Evolutionary conservation across 768 basidiomycete genomes (phyloP), one percentile per base, ranked within the genome.

Genomic region (Mycena vulgaris): DNA sequence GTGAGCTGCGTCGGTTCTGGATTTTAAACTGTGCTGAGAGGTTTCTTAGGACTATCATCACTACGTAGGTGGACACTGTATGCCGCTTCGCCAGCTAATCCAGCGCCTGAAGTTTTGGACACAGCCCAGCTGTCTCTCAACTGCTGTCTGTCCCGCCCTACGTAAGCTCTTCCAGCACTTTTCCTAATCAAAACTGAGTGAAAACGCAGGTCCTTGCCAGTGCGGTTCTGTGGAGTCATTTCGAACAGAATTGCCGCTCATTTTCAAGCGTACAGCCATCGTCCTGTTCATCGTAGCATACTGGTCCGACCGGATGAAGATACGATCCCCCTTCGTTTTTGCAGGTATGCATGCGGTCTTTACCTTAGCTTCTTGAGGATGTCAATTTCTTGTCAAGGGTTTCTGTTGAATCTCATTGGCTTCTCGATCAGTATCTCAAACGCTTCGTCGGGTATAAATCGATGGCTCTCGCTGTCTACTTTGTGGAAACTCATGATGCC

Each of bases 351-450:
- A n/a, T n/a, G n/a, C n/a, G n/a, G n/a, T n/a, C n/a, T n/a, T n/a
- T 39, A 6, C 17, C 5, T 10, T 9, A 31, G 4, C 19, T n/a
- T n/a, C n/a, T n/a, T n/a, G n/a, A n/a, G n/a, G n/a, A n/a, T n/a
- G n/a, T n/a, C 21, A 13, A 28, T 8, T 6, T 37, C 30, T 6
- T 8, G 13, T 14, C 42, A n/a, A 72, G 71, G 71, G 1, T 72
- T 73, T 56, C 19, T 40, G 2, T 66, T 25, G 21, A 72, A 73
- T 68, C 39, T 90, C 39, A 81, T 90, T 31, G 92, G 92, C 0
- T 93, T 89, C 74, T 63, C 83, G 0, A 91, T 93, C 78, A 90
- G 92, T 74, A 89, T 93, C 59, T 88, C 90, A 0, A 75, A 84
- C 16, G 87, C 79, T 0, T 72, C 86, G 0, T 75, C 71, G 1